Percentiles rank a stretch among this genome's conserved stretches.
Evolutionary conservation across 179 eudicot species (phyloP).

Genomic region (Amaranthus tricolor): DNA sequence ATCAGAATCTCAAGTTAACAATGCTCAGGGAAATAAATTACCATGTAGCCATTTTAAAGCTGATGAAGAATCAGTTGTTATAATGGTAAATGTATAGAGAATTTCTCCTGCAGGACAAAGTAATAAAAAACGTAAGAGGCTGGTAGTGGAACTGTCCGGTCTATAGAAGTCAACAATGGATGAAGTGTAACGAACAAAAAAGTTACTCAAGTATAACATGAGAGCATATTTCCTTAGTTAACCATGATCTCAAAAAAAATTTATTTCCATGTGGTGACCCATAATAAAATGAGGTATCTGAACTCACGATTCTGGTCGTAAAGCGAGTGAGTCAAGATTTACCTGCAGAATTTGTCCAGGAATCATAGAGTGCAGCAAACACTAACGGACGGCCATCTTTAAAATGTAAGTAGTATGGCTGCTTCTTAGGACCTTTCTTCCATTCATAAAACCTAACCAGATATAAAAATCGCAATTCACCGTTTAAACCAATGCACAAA

Average conservation of each 20-base stretch:
- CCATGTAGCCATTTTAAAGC: slow-evolving; percentile 87
- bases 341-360: slow-evolving; percentile 95
- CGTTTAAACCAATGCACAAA: background rate
- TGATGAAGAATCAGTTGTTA: slow-evolving; percentile 83
- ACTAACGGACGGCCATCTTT: slow-evolving; percentile 79
- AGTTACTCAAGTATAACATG: background rate
- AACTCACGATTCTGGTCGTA: background rate
- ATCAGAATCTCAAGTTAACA: slow-evolving; percentile 4
- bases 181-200: background rate
- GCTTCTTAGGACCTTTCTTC: slow-evolving; percentile 94
- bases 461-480: background rate
- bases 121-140: background rate
- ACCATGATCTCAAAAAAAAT: background rate
- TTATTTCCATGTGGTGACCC: background rate
- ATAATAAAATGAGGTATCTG: background rate
- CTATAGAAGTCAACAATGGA: background rate
- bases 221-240: background rate
- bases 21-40: slow-evolving; percentile 25
- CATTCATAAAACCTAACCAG: slow-evolving; percentile 88
- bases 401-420: slow-evolving; percentile 87
- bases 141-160: background rate
- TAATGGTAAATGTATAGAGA: slow-evolving; percentile 74
- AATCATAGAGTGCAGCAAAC: slow-evolving; percentile 93
- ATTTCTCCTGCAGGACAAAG: slow-evolving; percentile 56
- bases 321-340: slow-evolving; percentile 6